Conservation (phyloP, 2,329 filamentous ascomycete species). For the Chrysoporthe cubensis region DNA sequence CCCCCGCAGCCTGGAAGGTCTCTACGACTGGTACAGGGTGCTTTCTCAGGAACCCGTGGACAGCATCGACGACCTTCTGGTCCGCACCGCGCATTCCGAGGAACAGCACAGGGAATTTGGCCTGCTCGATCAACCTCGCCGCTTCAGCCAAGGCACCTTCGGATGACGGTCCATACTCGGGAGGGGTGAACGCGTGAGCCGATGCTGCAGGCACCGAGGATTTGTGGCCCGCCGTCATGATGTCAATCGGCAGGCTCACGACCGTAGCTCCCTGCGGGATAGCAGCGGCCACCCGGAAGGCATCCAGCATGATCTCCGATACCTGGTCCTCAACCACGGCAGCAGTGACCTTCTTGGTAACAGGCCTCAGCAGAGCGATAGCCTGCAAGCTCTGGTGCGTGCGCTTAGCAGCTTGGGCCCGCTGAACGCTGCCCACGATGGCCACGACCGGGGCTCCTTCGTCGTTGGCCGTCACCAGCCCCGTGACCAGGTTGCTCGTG, state of each 20-base stretch:
- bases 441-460: constrained; percentile 53
- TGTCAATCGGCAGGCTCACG: constrained; percentile 49
- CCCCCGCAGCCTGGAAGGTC: constrained; percentile 54
- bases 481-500: constrained; percentile 51
- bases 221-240: constrained; percentile 44
- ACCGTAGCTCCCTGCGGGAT: constrained; percentile 48
- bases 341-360: constrained; percentile 46
- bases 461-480: constrained; percentile 51
- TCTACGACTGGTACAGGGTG: constrained; percentile 51
- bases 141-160: constrained; percentile 38
- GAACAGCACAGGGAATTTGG: constrained; percentile 48
- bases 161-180: constrained; percentile 45
- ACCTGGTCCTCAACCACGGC: constrained; percentile 52
- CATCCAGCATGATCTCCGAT: constrained; percentile 50
- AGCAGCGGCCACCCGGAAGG: constrained; percentile 46
- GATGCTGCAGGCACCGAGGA: constrained; percentile 43
- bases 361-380: constrained; percentile 47
- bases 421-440: constrained; percentile 51
- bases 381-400: constrained; percentile 52
- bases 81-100: constrained; percentile 49
- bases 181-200: constrained; percentile 43
- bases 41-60: constrained; percentile 45
- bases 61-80: constrained; percentile 44
- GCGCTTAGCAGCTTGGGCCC: constrained; percentile 47
- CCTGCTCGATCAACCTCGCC: constrained; percentile 38